Conservation (phyloP, 164 flowering plant genomes). For the Magnolia kwangsiensis region DNA sequence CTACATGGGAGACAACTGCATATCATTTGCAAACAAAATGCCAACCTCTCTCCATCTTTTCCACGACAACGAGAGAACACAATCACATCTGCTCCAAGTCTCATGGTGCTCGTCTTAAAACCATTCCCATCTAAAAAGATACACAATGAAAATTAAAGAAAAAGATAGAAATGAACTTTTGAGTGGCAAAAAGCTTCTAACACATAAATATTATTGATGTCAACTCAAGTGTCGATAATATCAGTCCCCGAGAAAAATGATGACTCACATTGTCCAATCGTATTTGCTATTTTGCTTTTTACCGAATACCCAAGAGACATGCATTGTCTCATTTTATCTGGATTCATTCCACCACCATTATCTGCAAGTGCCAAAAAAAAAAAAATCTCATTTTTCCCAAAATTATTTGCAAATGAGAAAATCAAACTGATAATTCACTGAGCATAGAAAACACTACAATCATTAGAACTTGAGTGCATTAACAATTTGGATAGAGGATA, state of each 20-base stretch:
- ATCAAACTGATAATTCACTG: neutral
- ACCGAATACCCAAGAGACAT: constrained; percentile 94
- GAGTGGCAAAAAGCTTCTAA: neutral
- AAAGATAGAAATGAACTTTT: neutral
- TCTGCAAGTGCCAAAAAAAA: constrained; percentile 13
- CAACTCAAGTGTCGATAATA: neutral
- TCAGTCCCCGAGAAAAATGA: neutral
- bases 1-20: neutral
- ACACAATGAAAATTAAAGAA: neutral
- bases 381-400: neutral
- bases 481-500: too few relatives aligned
- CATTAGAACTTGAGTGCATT: too few relatives aligned
- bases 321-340: constrained; percentile 87
- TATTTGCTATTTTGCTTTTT: constrained; percentile 81
- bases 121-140: constrained; percentile 84
- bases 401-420: neutral
- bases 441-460: too few relatives aligned
- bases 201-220: neutral
- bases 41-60: constrained; percentile 64
- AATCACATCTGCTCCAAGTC: constrained; percentile 98
- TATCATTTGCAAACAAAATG: neutral
- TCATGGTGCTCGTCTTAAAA: constrained; percentile 96
- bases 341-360: constrained; percentile 90
- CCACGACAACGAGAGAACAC: constrained; percentile 85
- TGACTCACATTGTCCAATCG: constrained; percentile 88